Conservation (phyloP, 2,329 filamentous ascomycete genomes). For the Talaromyces islandicus region DNA sequence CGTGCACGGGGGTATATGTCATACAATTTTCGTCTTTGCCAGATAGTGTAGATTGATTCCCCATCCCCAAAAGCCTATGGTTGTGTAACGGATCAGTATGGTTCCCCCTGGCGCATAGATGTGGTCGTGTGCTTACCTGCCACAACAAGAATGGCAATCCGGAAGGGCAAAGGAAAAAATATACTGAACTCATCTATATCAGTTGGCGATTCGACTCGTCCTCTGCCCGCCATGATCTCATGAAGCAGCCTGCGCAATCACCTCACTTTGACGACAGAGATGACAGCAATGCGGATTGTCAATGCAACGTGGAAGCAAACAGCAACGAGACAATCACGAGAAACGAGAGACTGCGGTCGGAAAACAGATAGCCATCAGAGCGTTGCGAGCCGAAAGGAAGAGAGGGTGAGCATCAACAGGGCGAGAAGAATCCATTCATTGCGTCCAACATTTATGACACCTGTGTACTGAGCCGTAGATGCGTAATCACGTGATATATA, state of each 20-base stretch:
- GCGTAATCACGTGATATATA: background rate
- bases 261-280: background rate
- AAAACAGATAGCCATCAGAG: background rate
- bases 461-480: background rate
- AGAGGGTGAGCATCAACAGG: background rate
- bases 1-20: background rate
- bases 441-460: background rate
- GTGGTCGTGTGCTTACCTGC: slow-evolving; percentile 55
- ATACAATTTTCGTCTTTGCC: slow-evolving; percentile 65
- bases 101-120: background rate
- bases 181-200: slow-evolving; percentile 77
- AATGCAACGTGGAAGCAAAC: background rate
- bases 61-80: slow-evolving; percentile 87
- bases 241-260: background rate
- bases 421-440: background rate
- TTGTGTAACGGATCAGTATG: slow-evolving; percentile 10
- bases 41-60: slow-evolving; percentile 87
- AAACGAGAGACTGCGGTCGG: background rate
- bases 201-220: slow-evolving; percentile 4
- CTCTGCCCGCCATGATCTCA: slow-evolving; percentile 7
- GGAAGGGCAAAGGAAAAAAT: slow-evolving; percentile 81
- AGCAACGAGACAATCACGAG: background rate
- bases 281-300: background rate
- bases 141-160: slow-evolving; percentile 78
- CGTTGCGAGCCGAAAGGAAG: background rate